These are phyloP conservation scores for Teunomyces gatunensis DNA, from an alignment of 805 yeast genomes.

Conservation along the genomic window DNA sequence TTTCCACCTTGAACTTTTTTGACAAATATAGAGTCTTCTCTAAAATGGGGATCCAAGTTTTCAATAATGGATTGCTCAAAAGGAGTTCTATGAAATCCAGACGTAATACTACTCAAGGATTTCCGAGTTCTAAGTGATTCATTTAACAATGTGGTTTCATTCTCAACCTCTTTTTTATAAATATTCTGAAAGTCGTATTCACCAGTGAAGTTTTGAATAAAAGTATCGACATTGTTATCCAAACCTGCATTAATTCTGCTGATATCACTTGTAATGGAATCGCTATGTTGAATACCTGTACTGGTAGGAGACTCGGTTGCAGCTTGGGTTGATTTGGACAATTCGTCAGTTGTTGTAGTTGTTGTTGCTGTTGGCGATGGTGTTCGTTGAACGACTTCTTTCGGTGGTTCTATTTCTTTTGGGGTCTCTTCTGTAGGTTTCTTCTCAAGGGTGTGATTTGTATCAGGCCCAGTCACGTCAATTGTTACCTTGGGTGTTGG, in stretches of 20 bases:
- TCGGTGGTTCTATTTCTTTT: background rate
- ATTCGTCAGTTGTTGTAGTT: background rate
- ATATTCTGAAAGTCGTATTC: background rate
- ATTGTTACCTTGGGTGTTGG: background rate
- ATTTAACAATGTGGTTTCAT: background rate
- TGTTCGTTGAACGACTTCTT: background rate
- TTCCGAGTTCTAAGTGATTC: conserved; percentile 1
- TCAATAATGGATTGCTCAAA: conserved; percentile 31
- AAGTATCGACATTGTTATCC: background rate
- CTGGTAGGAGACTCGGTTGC: too few relatives aligned
- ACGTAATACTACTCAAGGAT: background rate
- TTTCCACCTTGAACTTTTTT: conserved; percentile 8
- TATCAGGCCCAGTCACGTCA: background rate
- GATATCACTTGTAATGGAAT: background rate
- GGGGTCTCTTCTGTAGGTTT: background rate
- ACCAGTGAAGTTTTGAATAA: background rate
- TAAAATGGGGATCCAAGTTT: conserved; percentile 21
- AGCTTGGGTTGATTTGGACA: too few relatives aligned
- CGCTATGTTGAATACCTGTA: background rate
- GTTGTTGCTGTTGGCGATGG: background rate
- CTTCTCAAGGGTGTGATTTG: conserved; percentile 5
- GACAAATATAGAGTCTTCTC: conserved; percentile 13
- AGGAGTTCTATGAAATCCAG: conserved; percentile 7
- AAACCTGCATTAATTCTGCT: background rate
- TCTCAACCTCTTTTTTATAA: background rate